Base-by-base conservation (phyloP, 306 rosid species). In the Fragaria ananassa region DNA sequence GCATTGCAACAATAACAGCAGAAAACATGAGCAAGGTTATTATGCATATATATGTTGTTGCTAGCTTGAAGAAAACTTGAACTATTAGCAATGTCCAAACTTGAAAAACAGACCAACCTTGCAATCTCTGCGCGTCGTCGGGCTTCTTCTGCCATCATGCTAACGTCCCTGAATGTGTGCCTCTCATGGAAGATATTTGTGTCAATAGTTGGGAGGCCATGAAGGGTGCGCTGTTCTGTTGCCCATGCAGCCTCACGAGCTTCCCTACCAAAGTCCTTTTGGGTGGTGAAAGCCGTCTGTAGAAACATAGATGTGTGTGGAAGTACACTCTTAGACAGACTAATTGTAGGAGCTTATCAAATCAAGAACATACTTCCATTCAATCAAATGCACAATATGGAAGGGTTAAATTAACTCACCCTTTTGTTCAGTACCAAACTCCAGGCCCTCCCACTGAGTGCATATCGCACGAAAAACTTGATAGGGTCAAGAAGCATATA, bases 61-160 rank as follows among this genome's bases (percentile, higher is more conserved):
- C 42, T n/a, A 34, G 37, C 17, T 12, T 57, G 37, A 39, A n/a
- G 23, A 73, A 35, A 4, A 41, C 25, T 57, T 57, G 68, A 39
- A 73, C 66, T 46, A 42, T 37, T 5, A 65, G 17, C 25, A 66
- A 70, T 44, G 7, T 64, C 37, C 25, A 44, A 61, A 34, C 60
- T 8, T 17, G 41, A 35, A 13, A 23, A 75, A 45, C 49, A 75
- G 21, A 15, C 62, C 23, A 63, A 76, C 79, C 73, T 63, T 50
- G 79, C 64, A 76, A 65, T 76, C 79, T 65, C 79, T 63, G 73
- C 79, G 2, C 79, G 73, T 37, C 79, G 54, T 21, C 64, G 25
- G 65, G 79, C 79, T 76, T 64, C 73, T 49, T 76, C 79, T 50
- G 79, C 79, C 79, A 76, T 76, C 27, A 76, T 65, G 72, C 79